These are phyloP conservation scores for Fonsecaea erecta DNA, from an alignment of 2,329 filamentous ascomycete genomes.

Conservation along the genomic window DNA sequence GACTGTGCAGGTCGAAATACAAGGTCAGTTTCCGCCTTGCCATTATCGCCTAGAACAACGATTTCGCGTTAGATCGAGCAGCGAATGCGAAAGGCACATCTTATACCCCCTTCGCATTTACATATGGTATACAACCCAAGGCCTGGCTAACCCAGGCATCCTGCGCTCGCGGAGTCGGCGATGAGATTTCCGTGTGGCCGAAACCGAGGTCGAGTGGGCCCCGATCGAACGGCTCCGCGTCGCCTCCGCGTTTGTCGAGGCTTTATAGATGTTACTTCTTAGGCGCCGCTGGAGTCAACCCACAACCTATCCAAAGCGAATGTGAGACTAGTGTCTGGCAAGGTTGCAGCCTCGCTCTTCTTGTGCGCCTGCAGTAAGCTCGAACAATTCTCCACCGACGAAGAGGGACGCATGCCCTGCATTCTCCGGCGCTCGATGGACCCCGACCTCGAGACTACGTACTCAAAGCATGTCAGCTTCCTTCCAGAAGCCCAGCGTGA, in stretches of 20 bases:
- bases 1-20: conserved; percentile 63
- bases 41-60: conserved; percentile 44
- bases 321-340: background rate
- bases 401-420: background rate
- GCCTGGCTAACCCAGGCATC: background rate
- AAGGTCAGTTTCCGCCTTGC: conserved; percentile 57
- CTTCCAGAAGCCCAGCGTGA: background rate
- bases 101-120: background rate
- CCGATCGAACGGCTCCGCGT: conserved; percentile 4
- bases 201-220: background rate
- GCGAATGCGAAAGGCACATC: background rate
- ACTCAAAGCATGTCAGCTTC: conserved; percentile 23
- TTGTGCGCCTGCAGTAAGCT: background rate
- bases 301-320: background rate
- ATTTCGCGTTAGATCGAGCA: background rate
- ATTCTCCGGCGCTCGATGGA: background rate
- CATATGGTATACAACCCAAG: background rate
- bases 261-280: background rate
- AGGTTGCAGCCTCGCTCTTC: background rate
- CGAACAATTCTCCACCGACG: background rate
- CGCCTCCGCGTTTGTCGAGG: background rate
- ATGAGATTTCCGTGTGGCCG: background rate
- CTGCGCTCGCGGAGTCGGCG: background rate
- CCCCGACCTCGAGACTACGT: conserved; percentile 1
- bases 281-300: background rate